Conservation (phyloP, 352 stramenopile species). For the Phytophthora pini region DNA sequence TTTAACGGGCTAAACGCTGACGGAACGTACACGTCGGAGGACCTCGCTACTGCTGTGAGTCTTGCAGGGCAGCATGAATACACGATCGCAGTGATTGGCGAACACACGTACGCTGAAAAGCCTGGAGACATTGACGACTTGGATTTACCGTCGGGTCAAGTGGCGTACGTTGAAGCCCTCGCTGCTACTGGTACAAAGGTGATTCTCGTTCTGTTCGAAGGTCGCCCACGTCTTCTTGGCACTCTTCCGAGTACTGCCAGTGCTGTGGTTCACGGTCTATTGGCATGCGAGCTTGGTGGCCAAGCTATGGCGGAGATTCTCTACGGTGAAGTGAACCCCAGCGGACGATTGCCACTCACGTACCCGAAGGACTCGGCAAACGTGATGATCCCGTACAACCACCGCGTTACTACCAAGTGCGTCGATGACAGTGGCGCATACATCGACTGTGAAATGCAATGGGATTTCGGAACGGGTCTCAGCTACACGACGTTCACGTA, state of each 20-base stretch:
- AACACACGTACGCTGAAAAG: conserved; percentile 86
- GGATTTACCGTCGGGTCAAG: conserved; percentile 62
- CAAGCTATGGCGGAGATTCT: conserved; percentile 87
- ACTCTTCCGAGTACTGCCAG: conserved; percentile 49
- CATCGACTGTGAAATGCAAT: conserved; percentile 66
- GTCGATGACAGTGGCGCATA: conserved; percentile 23
- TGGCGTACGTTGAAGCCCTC: conserved; percentile 77
- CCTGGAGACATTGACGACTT: conserved; percentile 86
- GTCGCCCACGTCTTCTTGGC: conserved; percentile 74
- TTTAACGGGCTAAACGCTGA: conserved; percentile 64
- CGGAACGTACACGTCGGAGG: conserved; percentile 47
- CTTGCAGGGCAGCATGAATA: conserved; percentile 59
- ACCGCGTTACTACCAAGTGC: conserved; percentile 66
- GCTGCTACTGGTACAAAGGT: conserved; percentile 74
- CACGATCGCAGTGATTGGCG: conserved; percentile 82
- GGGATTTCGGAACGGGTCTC: conserved; percentile 67
- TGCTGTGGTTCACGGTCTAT: conserved; percentile 78
- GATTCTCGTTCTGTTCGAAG: conserved; percentile 83
- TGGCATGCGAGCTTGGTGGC: conserved; percentile 79
- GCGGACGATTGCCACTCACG: conserved; percentile 79
- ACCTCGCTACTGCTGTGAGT: conserved; percentile 60
- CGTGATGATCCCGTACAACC: conserved; percentile 80
- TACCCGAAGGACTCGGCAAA: conserved; percentile 79
- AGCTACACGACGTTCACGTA: conserved; percentile 81
- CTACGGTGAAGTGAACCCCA: conserved; percentile 84